Evolutionary conservation across 768 basidiomycete species (phyloP), one percentile per base, ranked within the genome.

Genomic region (Lanmaoa pseudosensibilis): DNA sequence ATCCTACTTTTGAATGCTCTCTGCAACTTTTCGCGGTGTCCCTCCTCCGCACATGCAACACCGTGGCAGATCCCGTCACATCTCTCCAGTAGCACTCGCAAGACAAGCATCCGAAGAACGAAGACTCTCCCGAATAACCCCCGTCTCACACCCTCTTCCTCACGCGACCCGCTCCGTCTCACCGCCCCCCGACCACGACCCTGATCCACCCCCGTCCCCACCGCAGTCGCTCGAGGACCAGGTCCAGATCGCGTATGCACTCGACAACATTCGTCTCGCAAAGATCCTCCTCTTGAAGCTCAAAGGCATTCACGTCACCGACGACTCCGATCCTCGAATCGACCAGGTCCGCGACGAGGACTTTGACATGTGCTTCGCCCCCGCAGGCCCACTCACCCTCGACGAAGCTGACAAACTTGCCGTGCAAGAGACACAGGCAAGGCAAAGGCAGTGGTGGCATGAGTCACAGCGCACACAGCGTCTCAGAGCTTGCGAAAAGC

Each of bases 261-360:
- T 78, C 59, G 86, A 88, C 67, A 75, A 88, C 73, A 81, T 88
- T 54, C 84, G 82, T 56, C 79, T 83, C 57, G 86, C 86, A 44
- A 84, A 83, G 73, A 74, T 83, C 30, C 78, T 88, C 12, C 76
- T 86, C n/a, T 73, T 88, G 48, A 78, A 79, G 21, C 79, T 86
- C 61, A 81, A 68, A 9, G 86, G 85, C 59, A 79, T 86, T 52
- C 79, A 86, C 56, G 81, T 87, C 66, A 74, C 78, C 11, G 76
- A 77, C 13, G 80, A 83, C 69, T 70, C 79, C 57, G 86, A 87
- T 69, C 85, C 86, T 1, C 80, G 84, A 45, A 85, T 87, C 50
- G 83, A 80, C 44, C 74, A 78, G 18, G 84, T 88, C 45, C 77
- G 75, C 59, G 78, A 79, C 67, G 78, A 78, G 56, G 78, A 79